Evolutionary conservation across 202 grass and related monocot species (phyloP), one percentile per base, ranked within the genome.

Genomic region (Miscanthus sacchariflorus): DNA sequence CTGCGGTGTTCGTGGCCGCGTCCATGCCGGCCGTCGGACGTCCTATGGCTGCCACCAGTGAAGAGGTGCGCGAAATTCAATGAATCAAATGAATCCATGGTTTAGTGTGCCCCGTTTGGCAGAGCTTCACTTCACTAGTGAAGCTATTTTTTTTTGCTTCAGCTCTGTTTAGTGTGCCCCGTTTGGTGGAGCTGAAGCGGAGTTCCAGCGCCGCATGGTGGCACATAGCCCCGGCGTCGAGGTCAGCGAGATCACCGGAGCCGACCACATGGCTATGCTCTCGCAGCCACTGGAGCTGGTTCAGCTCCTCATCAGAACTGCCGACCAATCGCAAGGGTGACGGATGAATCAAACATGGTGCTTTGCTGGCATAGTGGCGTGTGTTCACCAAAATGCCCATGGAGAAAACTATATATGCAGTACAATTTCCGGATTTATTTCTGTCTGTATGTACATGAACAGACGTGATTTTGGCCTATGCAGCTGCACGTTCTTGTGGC

Each of bases 231-330:
- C 80, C 14, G 67, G 79, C 56, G 28, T 83, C 12, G 48, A 87
- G 81, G 84, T 81, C 21, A 52, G 39, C n/a, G 71, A 48, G 69
- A 17, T 76, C 12, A 36, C 68, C 36, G 84, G 66, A 72, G 84
- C 91, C 2, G 84, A 90, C 44, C 87, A 92, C 65, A 92, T 92
- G 91, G 87, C 6, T 54, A 92, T 90, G 91, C 81, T 92, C 54
- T 92, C 87, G 5, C 33, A 2, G 74, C 79, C 91, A 3, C n/a
- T 90, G 64, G 52, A 89, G 73, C 56, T 93, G 76, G 8, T 74
- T 78, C 25, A 92, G 39, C 24, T 89, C 17, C 74, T 88, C 5
- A 14, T 83, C 36, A 78, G 49, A 52, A 71, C 83, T 50, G 39
- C 94, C 63, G 4, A 74, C 46, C 46, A 23, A 43, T 12, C 21